Conservation (phyloP, 805 yeast species). For the Jamesozyma lodderae region DNA sequence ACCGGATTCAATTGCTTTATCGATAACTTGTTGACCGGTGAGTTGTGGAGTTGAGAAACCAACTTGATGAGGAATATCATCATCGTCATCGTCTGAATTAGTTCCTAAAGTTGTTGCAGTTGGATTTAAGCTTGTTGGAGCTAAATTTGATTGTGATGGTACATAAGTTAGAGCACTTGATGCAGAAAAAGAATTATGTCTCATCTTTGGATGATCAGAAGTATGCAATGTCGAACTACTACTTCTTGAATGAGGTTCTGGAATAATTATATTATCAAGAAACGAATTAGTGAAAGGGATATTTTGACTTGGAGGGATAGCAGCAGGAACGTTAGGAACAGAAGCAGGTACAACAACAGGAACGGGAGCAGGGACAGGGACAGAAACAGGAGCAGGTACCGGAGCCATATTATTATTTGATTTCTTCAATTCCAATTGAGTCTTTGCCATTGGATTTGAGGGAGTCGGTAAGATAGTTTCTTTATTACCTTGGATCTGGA, state of each 20-base stretch:
- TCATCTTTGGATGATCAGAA: slow-evolving; percentile 12
- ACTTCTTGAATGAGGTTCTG: not conserved
- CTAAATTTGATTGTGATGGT: not conserved
- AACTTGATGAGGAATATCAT: slow-evolving; percentile 48
- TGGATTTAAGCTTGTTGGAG: not conserved
- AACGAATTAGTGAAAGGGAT: not conserved
- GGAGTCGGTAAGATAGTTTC: slow-evolving; percentile 32
- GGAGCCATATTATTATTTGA: too few species aligned
- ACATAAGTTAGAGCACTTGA: slow-evolving; percentile 31
- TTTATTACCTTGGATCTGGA: slow-evolving; percentile 33
- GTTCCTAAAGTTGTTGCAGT: not conserved
- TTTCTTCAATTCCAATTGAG: not conserved
- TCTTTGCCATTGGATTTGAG: slow-evolving; percentile 4
- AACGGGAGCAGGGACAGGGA: too few species aligned
- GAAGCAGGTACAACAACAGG: too few species aligned
- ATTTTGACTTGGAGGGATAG: too few species aligned
- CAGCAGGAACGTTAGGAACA: too few species aligned
- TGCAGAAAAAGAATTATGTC: slow-evolving; percentile 37
- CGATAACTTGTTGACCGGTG: slow-evolving; percentile 37
- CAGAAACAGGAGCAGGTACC: too few species aligned
- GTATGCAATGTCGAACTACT: too few species aligned
- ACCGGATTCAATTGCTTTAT: slow-evolving; percentile 21
- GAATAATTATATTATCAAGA: too few species aligned
- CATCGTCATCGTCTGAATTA: not conserved
- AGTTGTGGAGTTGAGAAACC: slow-evolving; percentile 77